Conservation (phyloP, 495 filamentous ascomycete genomes). For the Aspergillus heteromorphus region DNA sequence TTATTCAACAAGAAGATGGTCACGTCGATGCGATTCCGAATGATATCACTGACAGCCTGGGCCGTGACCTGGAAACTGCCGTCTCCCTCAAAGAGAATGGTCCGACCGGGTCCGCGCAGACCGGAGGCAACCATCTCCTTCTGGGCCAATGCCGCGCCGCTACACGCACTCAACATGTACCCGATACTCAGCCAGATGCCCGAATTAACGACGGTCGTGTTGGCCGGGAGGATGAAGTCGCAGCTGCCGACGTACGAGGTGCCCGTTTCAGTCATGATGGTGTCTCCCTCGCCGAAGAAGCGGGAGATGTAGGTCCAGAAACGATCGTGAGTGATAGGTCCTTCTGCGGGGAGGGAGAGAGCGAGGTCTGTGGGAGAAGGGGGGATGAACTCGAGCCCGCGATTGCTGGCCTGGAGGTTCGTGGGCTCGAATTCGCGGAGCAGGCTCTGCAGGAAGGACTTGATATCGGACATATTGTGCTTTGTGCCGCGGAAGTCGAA, state of each 20-base stretch:
- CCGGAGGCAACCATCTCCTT: conserved; percentile 15
- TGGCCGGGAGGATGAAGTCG: conserved; percentile 16
- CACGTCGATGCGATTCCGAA: conserved; percentile 57
- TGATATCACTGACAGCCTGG: conserved; percentile 62
- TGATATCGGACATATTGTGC: not conserved
- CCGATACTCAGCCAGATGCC: conserved; percentile 37
- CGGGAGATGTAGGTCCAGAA: conserved; percentile 16
- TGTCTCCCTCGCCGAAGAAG: conserved; percentile 25
- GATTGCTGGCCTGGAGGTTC: too few relatives aligned
- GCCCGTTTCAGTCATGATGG: conserved; percentile 32
- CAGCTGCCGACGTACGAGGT: conserved; percentile 24
- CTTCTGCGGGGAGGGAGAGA: not conserved
- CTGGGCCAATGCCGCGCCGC: conserved; percentile 38
- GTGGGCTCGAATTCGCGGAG: not conserved
- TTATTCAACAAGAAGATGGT: conserved; percentile 74
- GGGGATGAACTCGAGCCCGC: too few relatives aligned
- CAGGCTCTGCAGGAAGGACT: not conserved
- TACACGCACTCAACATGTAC: conserved; percentile 35
- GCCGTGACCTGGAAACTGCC: not conserved
- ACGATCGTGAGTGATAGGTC: conserved; percentile 15
- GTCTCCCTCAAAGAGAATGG: not conserved
- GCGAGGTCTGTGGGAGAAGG: too few relatives aligned
- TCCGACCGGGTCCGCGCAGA: conserved; percentile 4
- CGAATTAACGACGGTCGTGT: conserved; percentile 26
- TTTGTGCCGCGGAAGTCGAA: not conserved